phyloP scores from a whole-genome alignment of 495 filamentous ascomycete genomes.

The Trichoderma orchidacearum region DNA sequence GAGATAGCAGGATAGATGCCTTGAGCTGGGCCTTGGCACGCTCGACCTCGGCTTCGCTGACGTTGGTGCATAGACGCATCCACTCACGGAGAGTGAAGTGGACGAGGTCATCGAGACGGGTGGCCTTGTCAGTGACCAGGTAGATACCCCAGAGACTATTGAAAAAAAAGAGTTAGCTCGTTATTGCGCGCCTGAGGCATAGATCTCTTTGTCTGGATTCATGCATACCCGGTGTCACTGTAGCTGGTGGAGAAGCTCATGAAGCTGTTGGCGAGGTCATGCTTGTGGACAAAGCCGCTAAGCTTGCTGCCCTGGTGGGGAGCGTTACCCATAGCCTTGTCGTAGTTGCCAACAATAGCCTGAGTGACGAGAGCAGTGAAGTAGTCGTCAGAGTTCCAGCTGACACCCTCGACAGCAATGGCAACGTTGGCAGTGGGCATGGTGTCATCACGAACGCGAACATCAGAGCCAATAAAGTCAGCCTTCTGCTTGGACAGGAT shows the following conservation, averaged over 20 bases:
- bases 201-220: not conserved
- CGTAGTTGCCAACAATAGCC: slow-evolving; percentile 99
- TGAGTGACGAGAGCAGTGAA: slow-evolving; percentile 96
- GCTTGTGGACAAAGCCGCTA: slow-evolving; percentile 78
- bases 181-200: too few species aligned
- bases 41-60: slow-evolving; percentile 84
- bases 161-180: slow-evolving; percentile 3
- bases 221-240: slow-evolving; percentile 86
- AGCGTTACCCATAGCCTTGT: slow-evolving; percentile 95
- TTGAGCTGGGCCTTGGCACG: slow-evolving; percentile 98
- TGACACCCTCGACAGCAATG: slow-evolving; percentile 97
- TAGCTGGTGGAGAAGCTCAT: slow-evolving; percentile 99
- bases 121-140: slow-evolving; percentile 81
- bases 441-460: slow-evolving; percentile 89
- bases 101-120: slow-evolving; percentile 80
- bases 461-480: slow-evolving; percentile 91
- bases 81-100: slow-evolving; percentile 98
- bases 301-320: slow-evolving; percentile 96
- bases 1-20: slow-evolving; percentile 89
- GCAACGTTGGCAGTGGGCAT: slow-evolving; percentile 94
- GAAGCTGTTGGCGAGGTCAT: slow-evolving; percentile 95
- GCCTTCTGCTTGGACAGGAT: slow-evolving; percentile 71
- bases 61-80: slow-evolving; percentile 77
- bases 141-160: slow-evolving; percentile 97
- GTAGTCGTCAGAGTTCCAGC: slow-evolving; percentile 98